Percentiles rank a stretch among this genome's conserved stretches.
Conservation (phyloP, 805 yeast species). For the Candida patagonica region DNA sequence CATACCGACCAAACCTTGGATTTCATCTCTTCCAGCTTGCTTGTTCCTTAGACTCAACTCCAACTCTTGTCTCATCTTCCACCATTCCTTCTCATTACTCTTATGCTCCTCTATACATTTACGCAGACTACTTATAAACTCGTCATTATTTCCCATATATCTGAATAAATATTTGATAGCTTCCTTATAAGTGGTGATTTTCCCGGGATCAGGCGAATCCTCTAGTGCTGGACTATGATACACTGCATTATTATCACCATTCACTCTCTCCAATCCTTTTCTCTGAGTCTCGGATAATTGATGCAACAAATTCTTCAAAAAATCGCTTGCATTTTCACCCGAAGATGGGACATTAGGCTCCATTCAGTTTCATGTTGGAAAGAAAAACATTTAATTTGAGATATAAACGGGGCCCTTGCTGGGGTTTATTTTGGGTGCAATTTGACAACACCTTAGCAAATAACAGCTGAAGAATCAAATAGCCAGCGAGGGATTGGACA, state of each 20-base stretch:
- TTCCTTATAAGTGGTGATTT: slow-evolving; percentile 11
- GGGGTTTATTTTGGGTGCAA: too few species aligned
- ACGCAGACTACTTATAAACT: slow-evolving; percentile 8
- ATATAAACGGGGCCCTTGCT: too few species aligned
- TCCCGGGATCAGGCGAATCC: slow-evolving; percentile 11
- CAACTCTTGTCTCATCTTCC: slow-evolving; percentile 2
- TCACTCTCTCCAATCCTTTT: neutral
- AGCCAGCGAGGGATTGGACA: too few species aligned
- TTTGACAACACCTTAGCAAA: too few species aligned
- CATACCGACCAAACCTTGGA: neutral
- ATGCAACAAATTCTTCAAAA: slow-evolving; percentile 5
- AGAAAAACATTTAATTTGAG: too few species aligned
- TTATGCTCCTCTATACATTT: slow-evolving; percentile 14
- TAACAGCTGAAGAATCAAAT: too few species aligned
- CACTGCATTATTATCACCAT: neutral
- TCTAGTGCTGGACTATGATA: neutral
- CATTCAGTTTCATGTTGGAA: too few species aligned
- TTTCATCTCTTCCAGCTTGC: neutral
- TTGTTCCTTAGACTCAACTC: neutral
- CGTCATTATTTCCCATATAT: slow-evolving; percentile 11
- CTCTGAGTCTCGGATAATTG: slow-evolving; percentile 8
- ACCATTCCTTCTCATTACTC: slow-evolving; percentile 14
- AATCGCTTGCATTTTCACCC: neutral
- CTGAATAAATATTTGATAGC: slow-evolving; percentile 17
- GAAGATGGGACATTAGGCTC: too few species aligned